Conservation (phyloP, 495 filamentous ascomycete genomes). For the Neurospora terricola region DNA sequence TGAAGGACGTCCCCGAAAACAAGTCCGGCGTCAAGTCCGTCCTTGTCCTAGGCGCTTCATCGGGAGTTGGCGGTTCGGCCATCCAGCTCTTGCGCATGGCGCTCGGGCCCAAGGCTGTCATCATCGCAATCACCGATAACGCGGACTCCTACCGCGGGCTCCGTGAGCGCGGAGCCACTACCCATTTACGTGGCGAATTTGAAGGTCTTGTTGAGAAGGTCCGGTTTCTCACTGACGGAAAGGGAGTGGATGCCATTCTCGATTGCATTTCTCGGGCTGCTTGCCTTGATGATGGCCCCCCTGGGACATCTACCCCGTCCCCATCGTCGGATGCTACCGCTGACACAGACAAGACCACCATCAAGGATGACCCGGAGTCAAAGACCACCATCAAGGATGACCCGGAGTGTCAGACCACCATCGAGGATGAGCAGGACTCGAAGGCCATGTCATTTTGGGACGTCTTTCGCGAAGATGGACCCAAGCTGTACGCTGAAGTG, state of each 20-base stretch:
- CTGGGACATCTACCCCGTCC: background rate
- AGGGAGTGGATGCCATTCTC: constrained; percentile 33
- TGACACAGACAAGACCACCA: background rate
- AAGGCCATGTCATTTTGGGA: constrained; percentile 4
- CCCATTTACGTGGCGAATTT: constrained; percentile 21
- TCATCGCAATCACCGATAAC: constrained; percentile 22
- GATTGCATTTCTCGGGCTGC: constrained; percentile 20
- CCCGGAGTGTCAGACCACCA: background rate
- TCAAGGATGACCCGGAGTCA: background rate
- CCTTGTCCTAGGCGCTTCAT: constrained; percentile 35
- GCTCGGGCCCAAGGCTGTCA: constrained; percentile 20
- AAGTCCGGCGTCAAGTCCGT: constrained; percentile 14
- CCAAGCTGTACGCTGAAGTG: constrained; percentile 26
- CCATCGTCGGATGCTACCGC: background rate
- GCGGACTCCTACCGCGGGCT: constrained; percentile 19
- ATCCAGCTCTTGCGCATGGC: constrained; percentile 32
- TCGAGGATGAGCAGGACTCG: background rate
- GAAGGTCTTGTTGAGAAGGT: background rate
- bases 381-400: background rate
- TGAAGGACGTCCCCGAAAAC: background rate
- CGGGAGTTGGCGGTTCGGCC: constrained; percentile 28
- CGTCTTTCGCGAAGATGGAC: constrained; percentile 16
- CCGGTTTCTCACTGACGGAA: constrained; percentile 1
- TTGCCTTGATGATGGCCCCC: background rate
- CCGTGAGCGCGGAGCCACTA: constrained; percentile 3